Conservation (phyloP, 148 eudicot genomes). For the Tetragonia tetragonoides region DNA sequence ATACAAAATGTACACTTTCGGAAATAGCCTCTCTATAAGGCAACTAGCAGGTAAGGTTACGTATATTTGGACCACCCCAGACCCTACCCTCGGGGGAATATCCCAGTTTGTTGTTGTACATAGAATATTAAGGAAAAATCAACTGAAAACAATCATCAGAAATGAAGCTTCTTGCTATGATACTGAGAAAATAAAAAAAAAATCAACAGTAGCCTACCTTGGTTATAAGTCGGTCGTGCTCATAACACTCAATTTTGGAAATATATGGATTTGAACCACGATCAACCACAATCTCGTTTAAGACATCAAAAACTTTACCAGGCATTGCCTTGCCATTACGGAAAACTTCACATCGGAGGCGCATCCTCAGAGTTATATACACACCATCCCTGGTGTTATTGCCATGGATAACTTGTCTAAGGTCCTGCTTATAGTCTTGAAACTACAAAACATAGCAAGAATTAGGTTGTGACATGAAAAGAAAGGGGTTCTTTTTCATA, state of each 20-base stretch:
- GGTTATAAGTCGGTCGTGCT: slow-evolving; percentile 92
- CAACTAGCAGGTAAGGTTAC: too few species aligned
- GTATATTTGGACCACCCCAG: too few species aligned
- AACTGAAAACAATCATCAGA: not conserved
- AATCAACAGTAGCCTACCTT: slow-evolving; percentile 46
- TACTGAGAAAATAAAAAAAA: not conserved
- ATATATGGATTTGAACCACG: slow-evolving; percentile 98
- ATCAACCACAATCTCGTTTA: slow-evolving; percentile 95
- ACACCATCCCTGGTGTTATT: slow-evolving; percentile 93
- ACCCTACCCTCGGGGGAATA: too few species aligned
- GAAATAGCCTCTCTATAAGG: not conserved
- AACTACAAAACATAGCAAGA: slow-evolving; percentile 50
- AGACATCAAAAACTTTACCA: slow-evolving; percentile 93
- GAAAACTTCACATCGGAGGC: slow-evolving; percentile 87
- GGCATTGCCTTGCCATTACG: slow-evolving; percentile 86
- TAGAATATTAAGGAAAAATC: too few species aligned
- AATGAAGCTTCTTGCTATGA: not conserved
- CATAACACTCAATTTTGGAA: slow-evolving; percentile 94
- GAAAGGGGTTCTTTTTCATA: not conserved
- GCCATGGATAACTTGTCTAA: slow-evolving; percentile 80
- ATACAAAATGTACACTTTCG: not conserved
- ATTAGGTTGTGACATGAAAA: not conserved
- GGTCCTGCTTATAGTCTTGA: slow-evolving; percentile 74
- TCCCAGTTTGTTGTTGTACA: too few species aligned
- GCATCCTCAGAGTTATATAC: slow-evolving; percentile 96